phyloP scores from a whole-genome alignment of 2,329 filamentous ascomycete genomes.

The Didymellaceae sp. region DNA sequence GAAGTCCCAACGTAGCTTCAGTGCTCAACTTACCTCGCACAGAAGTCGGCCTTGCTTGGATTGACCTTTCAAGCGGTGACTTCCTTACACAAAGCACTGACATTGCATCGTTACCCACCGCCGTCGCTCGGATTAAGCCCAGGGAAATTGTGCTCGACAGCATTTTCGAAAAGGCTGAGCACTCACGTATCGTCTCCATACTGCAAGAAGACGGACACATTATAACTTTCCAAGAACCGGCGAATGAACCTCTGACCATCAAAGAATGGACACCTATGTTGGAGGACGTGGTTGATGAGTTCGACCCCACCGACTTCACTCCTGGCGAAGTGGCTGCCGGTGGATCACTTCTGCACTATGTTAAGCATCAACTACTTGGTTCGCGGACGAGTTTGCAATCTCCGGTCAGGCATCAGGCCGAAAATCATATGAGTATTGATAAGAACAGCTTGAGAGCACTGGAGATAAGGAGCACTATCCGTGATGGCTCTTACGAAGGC shows the following conservation, averaged over 20 bases:
- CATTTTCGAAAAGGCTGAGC: constrained; percentile 60
- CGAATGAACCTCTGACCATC: constrained; percentile 55
- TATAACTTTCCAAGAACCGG: constrained; percentile 71
- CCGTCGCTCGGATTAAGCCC: constrained; percentile 81
- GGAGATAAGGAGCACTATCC: constrained; percentile 85
- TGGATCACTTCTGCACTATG: constrained; percentile 82
- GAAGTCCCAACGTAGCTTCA: constrained; percentile 38
- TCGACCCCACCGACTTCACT: constrained; percentile 65
- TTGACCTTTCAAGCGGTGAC: constrained; percentile 92
- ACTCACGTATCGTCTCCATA: constrained; percentile 68
- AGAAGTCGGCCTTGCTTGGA: constrained; percentile 82
- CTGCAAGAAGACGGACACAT: constrained; percentile 77
- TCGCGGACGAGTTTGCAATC: constrained; percentile 82
- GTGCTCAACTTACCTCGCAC: constrained; percentile 49
- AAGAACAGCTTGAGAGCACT: constrained; percentile 88
- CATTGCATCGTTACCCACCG: constrained; percentile 74
- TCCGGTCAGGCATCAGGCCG: constrained; percentile 74
- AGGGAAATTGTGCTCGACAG: constrained; percentile 81
- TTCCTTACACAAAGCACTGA: constrained; percentile 85
- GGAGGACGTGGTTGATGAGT: constrained; percentile 70
- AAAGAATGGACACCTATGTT: constrained; percentile 77
- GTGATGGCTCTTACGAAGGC: constrained; percentile 78
- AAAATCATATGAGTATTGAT: constrained; percentile 88
- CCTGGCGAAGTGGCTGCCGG: constrained; percentile 76
- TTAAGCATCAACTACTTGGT: constrained; percentile 78